phyloP scores from a whole-genome alignment of 1,284 basidiomycete genomes.

The Xerocomus nothofagi region DNA sequence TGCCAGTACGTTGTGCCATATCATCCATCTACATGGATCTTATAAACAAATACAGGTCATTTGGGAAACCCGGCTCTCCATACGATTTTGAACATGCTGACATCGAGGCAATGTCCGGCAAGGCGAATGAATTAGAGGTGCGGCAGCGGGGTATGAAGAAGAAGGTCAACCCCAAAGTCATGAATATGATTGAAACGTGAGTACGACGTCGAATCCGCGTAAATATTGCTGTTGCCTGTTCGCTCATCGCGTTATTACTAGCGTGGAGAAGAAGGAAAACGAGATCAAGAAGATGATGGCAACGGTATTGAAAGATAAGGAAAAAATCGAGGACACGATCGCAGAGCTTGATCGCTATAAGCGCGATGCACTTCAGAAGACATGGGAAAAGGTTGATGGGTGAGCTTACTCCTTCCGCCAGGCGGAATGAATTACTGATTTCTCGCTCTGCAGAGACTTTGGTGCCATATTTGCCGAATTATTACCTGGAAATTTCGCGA shows the following conservation, averaged over 20 bases:
- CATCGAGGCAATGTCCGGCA: constrained; percentile 61
- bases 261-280: constrained; percentile 93
- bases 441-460: constrained; percentile 70
- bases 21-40: neutral
- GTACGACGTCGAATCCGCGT: constrained; percentile 22
- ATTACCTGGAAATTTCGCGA: constrained; percentile 95
- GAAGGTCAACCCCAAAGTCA: constrained; percentile 94
- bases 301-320: constrained; percentile 91
- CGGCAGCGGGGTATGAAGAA: constrained; percentile 89
- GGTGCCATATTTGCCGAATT: constrained; percentile 96
- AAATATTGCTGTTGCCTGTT: neutral
- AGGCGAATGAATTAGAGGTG: constrained; percentile 76
- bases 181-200: constrained; percentile 94
- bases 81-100: constrained; percentile 86
- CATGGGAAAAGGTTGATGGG: constrained; percentile 95
- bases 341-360: constrained; percentile 94
- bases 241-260: constrained; percentile 35
- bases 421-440: constrained; percentile 1
- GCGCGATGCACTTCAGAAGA: constrained; percentile 88
- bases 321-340: constrained; percentile 96
- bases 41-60: constrained; percentile 49
- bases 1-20: constrained; percentile 52
- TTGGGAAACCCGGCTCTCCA: constrained; percentile 78
- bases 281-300: constrained; percentile 86
- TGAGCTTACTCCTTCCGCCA: constrained; percentile 40